These are phyloP conservation scores for Candida pseudoviswanathii DNA, from an alignment of 1,139 yeast species.

Conservation along the genomic window DNA sequence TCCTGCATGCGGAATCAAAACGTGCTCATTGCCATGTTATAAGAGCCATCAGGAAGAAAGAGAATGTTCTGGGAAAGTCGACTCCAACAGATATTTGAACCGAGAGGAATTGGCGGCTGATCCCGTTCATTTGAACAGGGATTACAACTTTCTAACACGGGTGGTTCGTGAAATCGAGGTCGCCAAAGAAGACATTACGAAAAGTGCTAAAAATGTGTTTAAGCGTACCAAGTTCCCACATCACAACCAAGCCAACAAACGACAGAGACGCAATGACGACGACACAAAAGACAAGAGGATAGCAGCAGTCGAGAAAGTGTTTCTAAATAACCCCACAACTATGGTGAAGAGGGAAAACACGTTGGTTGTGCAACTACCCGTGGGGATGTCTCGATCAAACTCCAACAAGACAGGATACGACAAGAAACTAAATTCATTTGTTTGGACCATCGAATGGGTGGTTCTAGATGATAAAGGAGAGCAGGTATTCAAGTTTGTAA, in stretches of 20 bases:
- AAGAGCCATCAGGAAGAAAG: slow-evolving; percentile 64
- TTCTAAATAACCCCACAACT: slow-evolving; percentile 28
- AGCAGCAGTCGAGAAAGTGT: slow-evolving; percentile 23
- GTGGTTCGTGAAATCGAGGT: slow-evolving; percentile 60
- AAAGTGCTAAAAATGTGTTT: slow-evolving; percentile 39
- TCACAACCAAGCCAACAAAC: slow-evolving; percentile 22
- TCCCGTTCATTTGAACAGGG: slow-evolving; percentile 63
- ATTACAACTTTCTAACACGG: slow-evolving; percentile 72
- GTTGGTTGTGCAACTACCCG: slow-evolving; percentile 53
- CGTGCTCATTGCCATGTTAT: slow-evolving; percentile 76
- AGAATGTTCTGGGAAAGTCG: slow-evolving; percentile 69
- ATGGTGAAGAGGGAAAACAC: slow-evolving; percentile 39
- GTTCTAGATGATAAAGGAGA: slow-evolving; percentile 33
- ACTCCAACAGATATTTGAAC: slow-evolving; percentile 59
- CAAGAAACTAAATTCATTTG: slow-evolving; percentile 58
- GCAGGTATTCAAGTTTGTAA: slow-evolving; percentile 34
- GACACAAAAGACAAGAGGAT: slow-evolving; percentile 29
- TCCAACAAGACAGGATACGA: slow-evolving; percentile 77
- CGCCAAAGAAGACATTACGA: slow-evolving; percentile 49
- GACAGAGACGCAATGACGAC: slow-evolving; percentile 21
- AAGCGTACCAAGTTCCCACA: slow-evolving; percentile 24
- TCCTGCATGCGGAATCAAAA: slow-evolving; percentile 70
- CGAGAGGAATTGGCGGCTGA: slow-evolving; percentile 39
- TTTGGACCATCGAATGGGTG: slow-evolving; percentile 84
- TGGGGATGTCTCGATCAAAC: slow-evolving; percentile 73